Percentiles rank a stretch among this genome's conserved stretches.
Conservation (phyloP, 176 grass and related monocot genomes). For the Elymus sibiricus region DNA sequence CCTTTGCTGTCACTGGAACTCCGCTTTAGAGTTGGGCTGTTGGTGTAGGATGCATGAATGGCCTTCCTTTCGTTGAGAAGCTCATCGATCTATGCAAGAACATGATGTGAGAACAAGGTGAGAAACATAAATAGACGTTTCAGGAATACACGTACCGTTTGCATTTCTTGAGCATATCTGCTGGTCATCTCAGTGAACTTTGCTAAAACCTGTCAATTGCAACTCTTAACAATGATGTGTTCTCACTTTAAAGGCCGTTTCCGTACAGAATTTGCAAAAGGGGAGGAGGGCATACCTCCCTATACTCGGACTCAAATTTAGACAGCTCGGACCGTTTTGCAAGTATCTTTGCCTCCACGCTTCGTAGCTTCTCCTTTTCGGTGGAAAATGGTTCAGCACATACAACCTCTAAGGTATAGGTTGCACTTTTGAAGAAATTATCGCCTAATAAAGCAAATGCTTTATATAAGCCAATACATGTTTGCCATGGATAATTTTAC, state of each 20-base stretch:
- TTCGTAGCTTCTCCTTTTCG: conserved; percentile 73
- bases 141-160: conserved; percentile 55
- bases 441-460: conserved; percentile 53
- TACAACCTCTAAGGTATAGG: conserved; percentile 87
- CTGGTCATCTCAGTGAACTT: conserved; percentile 94
- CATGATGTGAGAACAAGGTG: not conserved
- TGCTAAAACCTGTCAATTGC: conserved; percentile 62
- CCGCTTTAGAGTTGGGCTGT: conserved; percentile 53
- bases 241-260: conserved; percentile 7
- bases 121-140: not conserved
- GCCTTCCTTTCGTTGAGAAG: conserved; percentile 84
- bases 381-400: conserved; percentile 70
- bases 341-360: conserved; percentile 80
- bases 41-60: conserved; percentile 95
- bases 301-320: conserved; percentile 95
- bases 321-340: conserved; percentile 79
- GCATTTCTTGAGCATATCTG: conserved; percentile 97
- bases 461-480: conserved; percentile 6
- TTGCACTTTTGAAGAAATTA: conserved; percentile 97
- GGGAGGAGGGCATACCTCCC: conserved; percentile 51
- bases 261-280: not conserved
- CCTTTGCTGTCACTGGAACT: conserved; percentile 68
- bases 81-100: conserved; percentile 70
- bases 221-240: conserved; percentile 2
- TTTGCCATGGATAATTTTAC: not conserved